These are phyloP conservation scores for Vaccinium myrtillus DNA, from an alignment of 148 eudicot genomes.

Conservation along the genomic window DNA sequence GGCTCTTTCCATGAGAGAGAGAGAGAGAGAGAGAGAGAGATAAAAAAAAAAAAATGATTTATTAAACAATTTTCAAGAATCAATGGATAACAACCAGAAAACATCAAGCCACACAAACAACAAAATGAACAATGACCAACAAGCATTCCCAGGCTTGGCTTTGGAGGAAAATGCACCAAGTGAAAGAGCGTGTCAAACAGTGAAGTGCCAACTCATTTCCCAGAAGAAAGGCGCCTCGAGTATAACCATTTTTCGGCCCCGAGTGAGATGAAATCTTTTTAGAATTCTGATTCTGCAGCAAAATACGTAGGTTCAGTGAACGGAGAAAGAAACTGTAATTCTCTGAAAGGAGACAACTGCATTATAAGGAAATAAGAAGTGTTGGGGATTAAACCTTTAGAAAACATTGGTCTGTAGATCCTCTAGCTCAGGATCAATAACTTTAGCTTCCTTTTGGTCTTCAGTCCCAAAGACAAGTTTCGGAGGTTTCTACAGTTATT, in stretches of 20 bases:
- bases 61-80: background rate
- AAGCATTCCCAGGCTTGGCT: background rate
- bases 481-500: conserved; percentile 62
- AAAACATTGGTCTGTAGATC: conserved; percentile 86
- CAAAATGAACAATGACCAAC: background rate
- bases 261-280: background rate
- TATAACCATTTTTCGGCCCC: background rate
- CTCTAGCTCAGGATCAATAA: conserved; percentile 56
- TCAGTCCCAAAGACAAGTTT: conserved; percentile 52
- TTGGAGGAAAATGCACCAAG: background rate
- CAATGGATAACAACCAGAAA: background rate
- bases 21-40: conserved; percentile 15
- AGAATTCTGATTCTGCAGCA: background rate
- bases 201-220: background rate
- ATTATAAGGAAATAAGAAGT: background rate
- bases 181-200: background rate
- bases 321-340: background rate
- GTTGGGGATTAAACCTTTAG: conserved; percentile 32
- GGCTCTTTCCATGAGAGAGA: background rate
- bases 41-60: background rate
- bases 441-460: conserved; percentile 43
- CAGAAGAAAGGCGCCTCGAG: background rate
- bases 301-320: background rate
- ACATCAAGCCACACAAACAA: conserved; percentile 8
- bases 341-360: background rate